These are phyloP conservation scores for Miscanthus lutarioriparius DNA, from an alignment of 176 grass and related monocot species.

Conservation along the genomic window DNA sequence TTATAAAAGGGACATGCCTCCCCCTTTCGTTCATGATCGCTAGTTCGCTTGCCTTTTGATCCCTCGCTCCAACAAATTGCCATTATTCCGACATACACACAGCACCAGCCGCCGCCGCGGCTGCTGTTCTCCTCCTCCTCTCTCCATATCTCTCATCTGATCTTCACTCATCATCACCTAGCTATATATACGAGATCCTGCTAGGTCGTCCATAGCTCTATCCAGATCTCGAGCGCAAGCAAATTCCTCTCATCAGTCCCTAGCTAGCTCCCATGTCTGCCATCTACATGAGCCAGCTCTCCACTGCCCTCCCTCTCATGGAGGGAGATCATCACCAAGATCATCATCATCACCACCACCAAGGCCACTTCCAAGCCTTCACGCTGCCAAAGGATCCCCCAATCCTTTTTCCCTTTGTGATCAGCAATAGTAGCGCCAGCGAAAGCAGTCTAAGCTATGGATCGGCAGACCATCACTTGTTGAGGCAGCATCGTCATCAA, in stretches of 20 bases:
- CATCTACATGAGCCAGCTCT: slow-evolving; percentile 84
- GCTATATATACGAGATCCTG: background rate
- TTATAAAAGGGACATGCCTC: slow-evolving; percentile 65
- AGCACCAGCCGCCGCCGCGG: slow-evolving; percentile 3
- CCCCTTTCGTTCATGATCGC: slow-evolving; percentile 42
- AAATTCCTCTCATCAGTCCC: slow-evolving; percentile 1
- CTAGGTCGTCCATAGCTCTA: background rate
- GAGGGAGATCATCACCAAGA: slow-evolving; percentile 68
- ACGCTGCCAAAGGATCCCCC: slow-evolving; percentile 53
- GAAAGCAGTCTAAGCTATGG: slow-evolving; percentile 43
- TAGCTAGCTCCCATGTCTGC: slow-evolving; percentile 48
- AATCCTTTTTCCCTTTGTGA: slow-evolving; percentile 61
- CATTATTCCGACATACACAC: slow-evolving; percentile 28
- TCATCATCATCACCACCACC: slow-evolving; percentile 32
- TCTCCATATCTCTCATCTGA: slow-evolving; percentile 21
- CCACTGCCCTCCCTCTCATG: slow-evolving; percentile 56
- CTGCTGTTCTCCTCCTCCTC: background rate
- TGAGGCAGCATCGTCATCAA: slow-evolving; percentile 45
- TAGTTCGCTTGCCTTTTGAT: slow-evolving; percentile 16
- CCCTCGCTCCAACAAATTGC: slow-evolving; percentile 35
- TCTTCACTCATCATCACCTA: slow-evolving; percentile 33
- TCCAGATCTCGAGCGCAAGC: slow-evolving; percentile 8
- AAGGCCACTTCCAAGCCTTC: slow-evolving; percentile 63
- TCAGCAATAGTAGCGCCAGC: slow-evolving; percentile 42
- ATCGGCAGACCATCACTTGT: slow-evolving; percentile 43